Evolutionary conservation across 140 eudicot genomes (phyloP).

Genomic region (Stevia rebaudiana): DNA sequence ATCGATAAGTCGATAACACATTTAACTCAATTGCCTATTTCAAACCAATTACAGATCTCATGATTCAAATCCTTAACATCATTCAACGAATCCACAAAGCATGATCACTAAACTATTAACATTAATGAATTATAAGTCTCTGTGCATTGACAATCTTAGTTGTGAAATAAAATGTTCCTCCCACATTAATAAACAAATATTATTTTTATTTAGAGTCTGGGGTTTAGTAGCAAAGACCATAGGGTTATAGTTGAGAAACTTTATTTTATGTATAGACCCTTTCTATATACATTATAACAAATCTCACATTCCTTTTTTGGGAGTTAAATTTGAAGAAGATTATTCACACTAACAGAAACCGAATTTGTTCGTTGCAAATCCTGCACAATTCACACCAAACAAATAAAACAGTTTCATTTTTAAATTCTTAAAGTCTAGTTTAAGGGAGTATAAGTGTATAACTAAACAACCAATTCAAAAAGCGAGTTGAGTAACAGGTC

Average conservation of each 20-base stretch:
- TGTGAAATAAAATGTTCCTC: not conserved
- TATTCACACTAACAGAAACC: constrained; percentile 75
- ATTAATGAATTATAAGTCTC: no score
- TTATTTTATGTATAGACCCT: constrained; percentile 3
- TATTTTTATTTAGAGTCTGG: not conserved
- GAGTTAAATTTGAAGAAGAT: constrained; percentile 47
- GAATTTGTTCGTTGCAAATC: constrained; percentile 82
- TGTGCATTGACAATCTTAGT: not conserved
- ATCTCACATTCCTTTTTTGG: not conserved
- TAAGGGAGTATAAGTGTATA: not conserved
- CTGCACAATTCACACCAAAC: constrained; percentile 19
- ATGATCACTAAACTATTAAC: no score
- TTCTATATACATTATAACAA: constrained; percentile 1
- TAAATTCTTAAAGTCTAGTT: not conserved
- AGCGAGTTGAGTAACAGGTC: not conserved
- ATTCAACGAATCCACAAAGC: no score
- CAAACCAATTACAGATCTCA: no score
- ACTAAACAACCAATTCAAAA: not conserved
- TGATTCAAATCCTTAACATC: no score
- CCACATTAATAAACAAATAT: not conserved
- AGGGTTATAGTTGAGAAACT: not conserved
- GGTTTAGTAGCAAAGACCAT: not conserved
- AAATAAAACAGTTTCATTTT: no score
- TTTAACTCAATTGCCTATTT: no score
- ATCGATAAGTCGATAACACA: no score